phyloP scores from a whole-genome alignment of 2,329 filamentous ascomycete species.

The Colletotrichum sansevieriae region DNA sequence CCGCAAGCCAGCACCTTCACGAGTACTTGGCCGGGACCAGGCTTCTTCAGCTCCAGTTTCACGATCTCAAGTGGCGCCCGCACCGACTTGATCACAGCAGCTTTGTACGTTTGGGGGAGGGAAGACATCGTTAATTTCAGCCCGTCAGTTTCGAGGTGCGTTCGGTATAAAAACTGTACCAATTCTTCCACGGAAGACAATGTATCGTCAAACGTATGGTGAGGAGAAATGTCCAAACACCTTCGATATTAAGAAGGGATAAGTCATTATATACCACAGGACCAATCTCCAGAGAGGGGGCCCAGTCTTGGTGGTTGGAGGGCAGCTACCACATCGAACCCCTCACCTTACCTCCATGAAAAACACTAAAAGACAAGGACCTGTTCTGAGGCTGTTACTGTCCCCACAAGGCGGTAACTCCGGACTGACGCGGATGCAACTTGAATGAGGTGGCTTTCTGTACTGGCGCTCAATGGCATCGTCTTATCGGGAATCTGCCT shows the following conservation, averaged over 20 bases:
- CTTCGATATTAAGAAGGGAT: too few relatives aligned
- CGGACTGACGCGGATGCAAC: neutral
- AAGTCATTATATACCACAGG: neutral
- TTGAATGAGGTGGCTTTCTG: neutral
- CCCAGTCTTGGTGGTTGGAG: neutral
- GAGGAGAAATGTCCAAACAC: too few relatives aligned
- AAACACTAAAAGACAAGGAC: neutral
- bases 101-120: slow-evolving; percentile 76
- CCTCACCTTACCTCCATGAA: neutral
- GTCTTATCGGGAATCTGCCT: neutral
- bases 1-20: slow-evolving; percentile 80
- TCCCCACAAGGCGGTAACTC: slow-evolving; percentile 1
- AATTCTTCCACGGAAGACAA: too few relatives aligned
- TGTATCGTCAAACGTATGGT: too few relatives aligned
- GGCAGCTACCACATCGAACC: slow-evolving; percentile 2
- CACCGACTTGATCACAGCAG: slow-evolving; percentile 69
- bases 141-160: neutral
- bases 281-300: neutral
- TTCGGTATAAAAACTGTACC: too few relatives aligned
- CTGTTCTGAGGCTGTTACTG: too few relatives aligned
- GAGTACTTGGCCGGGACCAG: slow-evolving; percentile 70
- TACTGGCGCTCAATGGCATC: neutral
- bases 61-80: slow-evolving; percentile 68
- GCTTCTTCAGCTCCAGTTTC: slow-evolving; percentile 69
- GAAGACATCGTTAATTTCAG: slow-evolving; percentile 37